phyloP scores from a whole-genome alignment of 345 rosid genomes.

The Mangifera indica region DNA sequence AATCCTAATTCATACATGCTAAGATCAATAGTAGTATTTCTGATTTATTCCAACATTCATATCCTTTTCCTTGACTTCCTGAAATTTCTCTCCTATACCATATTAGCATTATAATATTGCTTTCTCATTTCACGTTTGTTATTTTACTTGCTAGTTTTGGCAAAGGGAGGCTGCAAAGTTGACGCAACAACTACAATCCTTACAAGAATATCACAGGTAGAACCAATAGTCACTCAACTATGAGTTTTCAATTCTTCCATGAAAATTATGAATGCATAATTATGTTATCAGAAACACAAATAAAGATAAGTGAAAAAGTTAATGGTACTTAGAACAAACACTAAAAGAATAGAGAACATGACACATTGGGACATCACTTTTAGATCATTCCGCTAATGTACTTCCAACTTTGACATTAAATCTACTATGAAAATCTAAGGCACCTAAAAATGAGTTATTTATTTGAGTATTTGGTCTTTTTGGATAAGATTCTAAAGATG shows the following conservation, averaged over 20 bases:
- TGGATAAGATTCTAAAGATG: neutral
- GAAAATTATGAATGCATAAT: neutral
- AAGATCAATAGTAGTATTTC: too few relatives aligned
- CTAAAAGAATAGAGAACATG: too few relatives aligned
- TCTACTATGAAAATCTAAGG: neutral
- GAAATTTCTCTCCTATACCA: neutral
- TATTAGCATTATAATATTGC: neutral
- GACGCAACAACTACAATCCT: constrained; percentile 60
- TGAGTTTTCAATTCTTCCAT: neutral
- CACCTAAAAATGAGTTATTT: too few relatives aligned
- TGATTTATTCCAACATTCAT: neutral
- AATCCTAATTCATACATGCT: too few relatives aligned
- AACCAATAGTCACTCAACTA: neutral
- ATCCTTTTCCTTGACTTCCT: neutral
- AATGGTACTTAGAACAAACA: too few relatives aligned
- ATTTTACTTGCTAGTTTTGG: constrained; percentile 58
- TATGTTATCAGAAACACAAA: neutral
- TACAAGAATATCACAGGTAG: constrained; percentile 75
- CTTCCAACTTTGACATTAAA: too few relatives aligned
- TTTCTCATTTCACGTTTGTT: constrained; percentile 7
- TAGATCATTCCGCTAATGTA: neutral
- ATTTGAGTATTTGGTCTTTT: too few relatives aligned
- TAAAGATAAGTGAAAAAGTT: too few relatives aligned
- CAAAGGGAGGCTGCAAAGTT: constrained; percentile 67
- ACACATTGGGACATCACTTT: too few relatives aligned